Evolutionary conservation across 352 stramenopile species (phyloP).

Genomic region (Globisporangium splendens): DNA sequence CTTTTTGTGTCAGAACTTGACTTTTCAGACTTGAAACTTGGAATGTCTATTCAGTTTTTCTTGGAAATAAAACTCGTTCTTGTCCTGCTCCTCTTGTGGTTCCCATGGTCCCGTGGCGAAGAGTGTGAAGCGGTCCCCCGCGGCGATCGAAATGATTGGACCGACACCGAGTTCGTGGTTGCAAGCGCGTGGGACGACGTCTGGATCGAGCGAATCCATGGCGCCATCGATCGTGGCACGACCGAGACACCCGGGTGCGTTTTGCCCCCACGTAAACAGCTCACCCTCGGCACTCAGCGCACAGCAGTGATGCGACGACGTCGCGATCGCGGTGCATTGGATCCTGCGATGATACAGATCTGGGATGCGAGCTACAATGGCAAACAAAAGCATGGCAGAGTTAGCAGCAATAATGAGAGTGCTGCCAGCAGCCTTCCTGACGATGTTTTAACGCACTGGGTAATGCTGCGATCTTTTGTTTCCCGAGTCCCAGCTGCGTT

Average conservation of each 20-base stretch:
- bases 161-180: conserved; percentile 34
- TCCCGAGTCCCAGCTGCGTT: conserved; percentile 52
- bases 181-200: conserved; percentile 29
- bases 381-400: background rate
- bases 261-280: conserved; percentile 75
- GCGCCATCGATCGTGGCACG: conserved; percentile 21
- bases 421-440: no score
- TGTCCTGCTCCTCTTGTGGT: conserved; percentile 28
- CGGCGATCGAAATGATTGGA: conserved; percentile 47
- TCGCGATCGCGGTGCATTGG: conserved; percentile 40
- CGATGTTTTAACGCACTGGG: conserved; percentile 56
- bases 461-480: conserved; percentile 56
- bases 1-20: no score
- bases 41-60: conserved; percentile 45
- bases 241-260: conserved; percentile 51
- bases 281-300: conserved; percentile 50
- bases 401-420: background rate
- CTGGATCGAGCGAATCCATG: conserved; percentile 40
- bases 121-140: conserved; percentile 55
- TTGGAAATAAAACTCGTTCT: conserved; percentile 33
- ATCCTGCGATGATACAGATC: conserved; percentile 48
- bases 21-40: conserved; percentile 17
- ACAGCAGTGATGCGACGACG: conserved; percentile 55
- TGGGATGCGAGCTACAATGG: conserved; percentile 41
- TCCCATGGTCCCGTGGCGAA: conserved; percentile 50